Conservation (phyloP, 1,284 basidiomycete genomes). For the Sanghuangporus weigelae region DNA sequence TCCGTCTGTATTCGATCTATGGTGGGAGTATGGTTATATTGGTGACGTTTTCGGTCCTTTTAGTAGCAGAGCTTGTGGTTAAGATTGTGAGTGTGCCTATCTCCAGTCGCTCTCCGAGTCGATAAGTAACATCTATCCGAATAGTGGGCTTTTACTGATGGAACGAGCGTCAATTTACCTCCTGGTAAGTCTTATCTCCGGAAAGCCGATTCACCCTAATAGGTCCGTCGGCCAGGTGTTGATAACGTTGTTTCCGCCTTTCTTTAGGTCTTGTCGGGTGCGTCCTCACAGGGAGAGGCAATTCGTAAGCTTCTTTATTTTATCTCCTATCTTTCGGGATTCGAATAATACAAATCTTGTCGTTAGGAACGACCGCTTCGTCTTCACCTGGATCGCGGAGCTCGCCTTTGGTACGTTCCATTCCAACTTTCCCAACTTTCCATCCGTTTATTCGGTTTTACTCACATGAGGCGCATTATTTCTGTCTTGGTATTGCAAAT, state of each 20-base stretch:
- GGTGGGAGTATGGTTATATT: slow-evolving; percentile 9
- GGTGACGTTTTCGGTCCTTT: not conserved
- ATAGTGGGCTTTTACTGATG: slow-evolving; percentile 17
- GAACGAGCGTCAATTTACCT: slow-evolving; percentile 13
- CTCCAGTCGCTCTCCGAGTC: not conserved
- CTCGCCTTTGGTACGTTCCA: slow-evolving; percentile 10
- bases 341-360: not conserved
- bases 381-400: slow-evolving; percentile 16
- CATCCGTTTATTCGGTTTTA: not conserved
- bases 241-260: not conserved
- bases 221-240: not conserved
- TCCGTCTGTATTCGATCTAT: slow-evolving; percentile 15
- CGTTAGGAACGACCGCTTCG: slow-evolving; percentile 12
- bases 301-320: slow-evolving; percentile 4
- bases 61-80: slow-evolving; percentile 14
- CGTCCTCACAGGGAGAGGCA: slow-evolving; percentile 11
- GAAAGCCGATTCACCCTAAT: not conserved
- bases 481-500: not conserved
- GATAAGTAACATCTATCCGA: not conserved
- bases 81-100: slow-evolving; percentile 11
- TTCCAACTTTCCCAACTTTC: not conserved
- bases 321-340: not conserved
- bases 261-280: slow-evolving; percentile 15
- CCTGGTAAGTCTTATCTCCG: slow-evolving; percentile 10
- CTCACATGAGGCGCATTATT: not conserved